These are phyloP conservation scores for Wickerhamiella sorbophila DNA, from an alignment of 805 yeast species.

Conservation along the genomic window DNA sequence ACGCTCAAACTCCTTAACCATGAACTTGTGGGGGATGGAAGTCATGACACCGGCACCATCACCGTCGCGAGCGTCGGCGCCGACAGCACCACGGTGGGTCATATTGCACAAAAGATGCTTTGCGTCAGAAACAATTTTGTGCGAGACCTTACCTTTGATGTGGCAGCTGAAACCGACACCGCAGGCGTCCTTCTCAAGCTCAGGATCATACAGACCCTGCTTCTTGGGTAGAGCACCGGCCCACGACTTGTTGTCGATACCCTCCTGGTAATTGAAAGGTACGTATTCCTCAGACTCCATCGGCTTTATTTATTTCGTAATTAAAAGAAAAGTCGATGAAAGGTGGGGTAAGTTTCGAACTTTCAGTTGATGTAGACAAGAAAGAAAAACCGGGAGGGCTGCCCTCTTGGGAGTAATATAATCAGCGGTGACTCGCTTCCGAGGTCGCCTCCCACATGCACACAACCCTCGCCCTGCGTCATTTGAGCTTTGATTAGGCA, in stretches of 20 bases:
- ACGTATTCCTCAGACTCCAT: conserved; percentile 13
- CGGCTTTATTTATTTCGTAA: background rate
- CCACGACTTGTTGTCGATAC: conserved; percentile 76
- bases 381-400: background rate
- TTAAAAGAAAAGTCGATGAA: background rate
- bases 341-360: background rate
- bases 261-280: conserved; percentile 54
- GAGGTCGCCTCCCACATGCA: conserved; percentile 2
- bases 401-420: background rate
- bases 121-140: conserved; percentile 88
- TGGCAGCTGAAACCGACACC: conserved; percentile 97
- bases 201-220: conserved; percentile 89
- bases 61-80: conserved; percentile 90
- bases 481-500: background rate
- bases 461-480: background rate
- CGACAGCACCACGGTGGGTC: conserved; percentile 99
- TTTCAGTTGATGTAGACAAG: background rate
- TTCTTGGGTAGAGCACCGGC: conserved; percentile 75
- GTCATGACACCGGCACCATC: conserved; percentile 98
- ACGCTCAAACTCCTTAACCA: conserved; percentile 69
- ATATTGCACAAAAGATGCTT: conserved; percentile 75
- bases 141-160: conserved; percentile 75
- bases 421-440: background rate
- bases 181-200: conserved; percentile 89
- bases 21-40: conserved; percentile 79